These are phyloP conservation scores for Pholiota conissans DNA, from an alignment of 768 basidiomycete genomes.

Conservation along the genomic window DNA sequence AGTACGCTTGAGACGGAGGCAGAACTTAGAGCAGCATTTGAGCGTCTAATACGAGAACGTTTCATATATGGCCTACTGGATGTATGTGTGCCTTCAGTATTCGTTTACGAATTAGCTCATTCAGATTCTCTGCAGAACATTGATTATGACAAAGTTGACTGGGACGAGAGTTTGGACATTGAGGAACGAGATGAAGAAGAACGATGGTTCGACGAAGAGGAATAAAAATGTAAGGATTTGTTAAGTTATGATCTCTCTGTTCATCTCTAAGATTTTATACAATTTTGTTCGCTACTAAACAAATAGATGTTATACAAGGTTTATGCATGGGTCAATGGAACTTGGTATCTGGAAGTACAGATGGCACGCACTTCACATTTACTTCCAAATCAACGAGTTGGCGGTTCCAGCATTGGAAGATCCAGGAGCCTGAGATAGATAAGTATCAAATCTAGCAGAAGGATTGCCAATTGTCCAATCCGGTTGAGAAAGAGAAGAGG, in stretches of 20 bases:
- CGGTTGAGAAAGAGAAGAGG: neutral
- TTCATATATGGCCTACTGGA: conserved; percentile 79
- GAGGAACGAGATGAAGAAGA: conserved; percentile 65
- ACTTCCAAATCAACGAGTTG: neutral
- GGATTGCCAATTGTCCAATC: neutral
- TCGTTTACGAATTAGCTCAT: neutral
- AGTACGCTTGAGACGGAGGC: conserved; percentile 42
- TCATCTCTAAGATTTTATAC: no score
- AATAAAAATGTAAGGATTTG: no score
- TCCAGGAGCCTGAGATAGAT: neutral
- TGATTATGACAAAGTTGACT: conserved; percentile 73
- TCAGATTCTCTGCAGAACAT: conserved; percentile 43
- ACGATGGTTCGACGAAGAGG: conserved; percentile 72
- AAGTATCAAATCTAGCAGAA: neutral
- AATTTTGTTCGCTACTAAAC: no score
- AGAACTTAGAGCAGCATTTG: conserved; percentile 52
- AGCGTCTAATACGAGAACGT: conserved; percentile 60
- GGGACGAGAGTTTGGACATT: conserved; percentile 68
- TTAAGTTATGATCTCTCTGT: no score
- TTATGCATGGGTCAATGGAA: no score
- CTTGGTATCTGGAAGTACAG: no score
- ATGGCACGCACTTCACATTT: no score
- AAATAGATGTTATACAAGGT: no score
- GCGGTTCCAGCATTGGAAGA: neutral
- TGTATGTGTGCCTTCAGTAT: conserved; percentile 37